phyloP scores from a whole-genome alignment of 176 grass and related monocot species.

The Oryza australiensis region DNA sequence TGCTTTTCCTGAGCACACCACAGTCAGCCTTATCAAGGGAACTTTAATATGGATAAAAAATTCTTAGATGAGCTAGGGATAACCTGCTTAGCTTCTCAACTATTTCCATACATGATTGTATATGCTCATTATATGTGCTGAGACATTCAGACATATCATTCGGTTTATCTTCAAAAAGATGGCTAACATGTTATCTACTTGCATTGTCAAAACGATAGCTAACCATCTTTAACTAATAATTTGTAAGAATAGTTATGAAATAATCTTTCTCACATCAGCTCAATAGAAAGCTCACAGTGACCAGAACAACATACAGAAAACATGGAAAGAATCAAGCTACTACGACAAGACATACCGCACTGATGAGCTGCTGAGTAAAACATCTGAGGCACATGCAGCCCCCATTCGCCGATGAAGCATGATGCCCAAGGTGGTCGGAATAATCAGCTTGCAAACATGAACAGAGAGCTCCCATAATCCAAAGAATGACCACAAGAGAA shows the following conservation, averaged over 20 bases:
- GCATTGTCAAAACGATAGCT: background rate
- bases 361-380: conserved; percentile 74
- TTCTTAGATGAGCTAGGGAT: background rate
- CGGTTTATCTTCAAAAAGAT: background rate
- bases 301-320: background rate
- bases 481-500: conserved; percentile 19
- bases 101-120: background rate
- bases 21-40: background rate
- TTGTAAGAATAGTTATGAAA: background rate
- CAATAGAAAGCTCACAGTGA: background rate
- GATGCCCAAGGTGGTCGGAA: conserved; percentile 50
- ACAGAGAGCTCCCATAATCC: conserved; percentile 80
- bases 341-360: conserved; percentile 46
- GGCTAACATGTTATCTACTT: background rate
- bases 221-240: background rate
- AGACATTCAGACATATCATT: background rate
- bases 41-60: background rate
- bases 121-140: background rate
- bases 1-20: background rate
- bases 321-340: background rate
- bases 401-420: conserved; percentile 40
- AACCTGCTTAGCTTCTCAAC: background rate
- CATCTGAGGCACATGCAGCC: conserved; percentile 82
- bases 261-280: background rate
- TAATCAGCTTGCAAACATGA: conserved; percentile 75